Conservation (phyloP, 2,329 filamentous ascomycete species). For the Pseudogymnoascus sp. region DNA sequence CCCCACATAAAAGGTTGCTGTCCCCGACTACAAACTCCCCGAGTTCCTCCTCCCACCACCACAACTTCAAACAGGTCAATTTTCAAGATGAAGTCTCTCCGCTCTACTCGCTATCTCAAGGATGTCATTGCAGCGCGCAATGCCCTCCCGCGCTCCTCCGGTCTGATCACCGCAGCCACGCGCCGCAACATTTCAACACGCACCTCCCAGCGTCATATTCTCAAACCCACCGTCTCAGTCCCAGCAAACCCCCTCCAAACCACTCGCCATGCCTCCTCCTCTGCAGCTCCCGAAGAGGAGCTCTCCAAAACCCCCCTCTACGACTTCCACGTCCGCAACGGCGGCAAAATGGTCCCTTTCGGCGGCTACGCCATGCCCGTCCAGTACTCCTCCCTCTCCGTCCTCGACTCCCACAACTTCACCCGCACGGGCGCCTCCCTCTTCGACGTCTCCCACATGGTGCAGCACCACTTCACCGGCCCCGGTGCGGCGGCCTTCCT, state of each 20-base stretch:
- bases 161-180: neutral
- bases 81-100: constrained; percentile 8
- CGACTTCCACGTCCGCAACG: constrained; percentile 67
- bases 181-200: constrained; percentile 13
- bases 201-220: constrained; percentile 8
- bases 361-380: constrained; percentile 90
- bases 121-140: constrained; percentile 3
- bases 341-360: constrained; percentile 95
- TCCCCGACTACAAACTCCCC: neutral
- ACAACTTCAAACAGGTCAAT: constrained; percentile 5
- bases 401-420: constrained; percentile 81
- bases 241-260: constrained; percentile 13
- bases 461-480: constrained; percentile 78
- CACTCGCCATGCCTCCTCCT: constrained; percentile 20
- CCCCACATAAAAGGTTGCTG: constrained; percentile 9
- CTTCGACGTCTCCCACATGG: constrained; percentile 97
- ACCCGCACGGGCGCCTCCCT: constrained; percentile 81
- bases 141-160: neutral
- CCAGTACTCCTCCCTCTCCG: constrained; percentile 70
- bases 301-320: constrained; percentile 66
- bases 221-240: constrained; percentile 7
- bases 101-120: neutral
- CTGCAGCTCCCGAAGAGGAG: constrained; percentile 22
- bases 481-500: constrained; percentile 75
- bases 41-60: neutral